A percentile compares a stretch with the other conserved stretches of the same genome.
phyloP scores from a whole-genome alignment of 148 eudicot species.

The Suaeda aralocaspica region DNA sequence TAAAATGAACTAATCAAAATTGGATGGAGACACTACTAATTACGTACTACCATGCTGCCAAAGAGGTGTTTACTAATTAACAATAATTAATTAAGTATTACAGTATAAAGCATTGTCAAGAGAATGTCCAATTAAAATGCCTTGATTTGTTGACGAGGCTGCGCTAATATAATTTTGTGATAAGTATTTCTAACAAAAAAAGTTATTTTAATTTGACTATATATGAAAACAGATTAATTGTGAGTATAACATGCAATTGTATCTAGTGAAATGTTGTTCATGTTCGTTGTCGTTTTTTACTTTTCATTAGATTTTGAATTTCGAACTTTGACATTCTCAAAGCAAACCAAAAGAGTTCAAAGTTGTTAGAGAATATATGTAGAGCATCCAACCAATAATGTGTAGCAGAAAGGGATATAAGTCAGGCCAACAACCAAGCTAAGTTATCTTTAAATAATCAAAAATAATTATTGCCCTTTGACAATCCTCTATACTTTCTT shows the following conservation, averaged over 20 bases:
- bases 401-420: background rate
- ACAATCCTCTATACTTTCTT: background rate
- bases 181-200: background rate
- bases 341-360: background rate
- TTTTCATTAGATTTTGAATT: background rate
- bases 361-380: background rate
- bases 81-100: background rate
- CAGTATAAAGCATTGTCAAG: background rate
- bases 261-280: background rate
- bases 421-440: conserved; percentile 9
- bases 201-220: background rate
- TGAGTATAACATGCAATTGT: background rate
- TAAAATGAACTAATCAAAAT: background rate
- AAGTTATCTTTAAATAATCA: background rate
- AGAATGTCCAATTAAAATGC: background rate
- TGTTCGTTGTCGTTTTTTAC: background rate
- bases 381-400: background rate
- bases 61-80: background rate
- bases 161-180: background rate
- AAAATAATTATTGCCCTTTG: conserved; percentile 1
- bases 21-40: background rate
- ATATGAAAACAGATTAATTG: background rate
- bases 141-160: conserved; percentile 11
- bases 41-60: conserved; percentile 2
- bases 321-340: background rate